Evolutionary conservation across 225 moss, liverwort and hornwort genomes (phyloP).

Genomic region (Anthoceros angustus): DNA sequence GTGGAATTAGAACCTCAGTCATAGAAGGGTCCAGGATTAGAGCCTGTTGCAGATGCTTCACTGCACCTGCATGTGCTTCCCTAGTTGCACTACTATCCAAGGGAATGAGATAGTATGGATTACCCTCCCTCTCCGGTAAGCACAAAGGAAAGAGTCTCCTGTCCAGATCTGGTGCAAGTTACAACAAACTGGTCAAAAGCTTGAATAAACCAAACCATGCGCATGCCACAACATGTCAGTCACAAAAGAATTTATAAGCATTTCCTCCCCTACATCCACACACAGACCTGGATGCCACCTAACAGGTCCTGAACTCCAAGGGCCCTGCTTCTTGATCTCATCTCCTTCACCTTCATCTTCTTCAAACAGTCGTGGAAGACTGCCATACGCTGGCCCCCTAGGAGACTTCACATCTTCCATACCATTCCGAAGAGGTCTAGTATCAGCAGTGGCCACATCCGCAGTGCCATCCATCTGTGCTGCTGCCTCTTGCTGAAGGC

Average conservation of each 20-base stretch:
- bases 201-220: too few species aligned
- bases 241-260: neutral
- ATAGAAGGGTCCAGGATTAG: neutral
- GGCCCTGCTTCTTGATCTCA: constrained; percentile 27
- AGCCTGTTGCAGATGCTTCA: neutral
- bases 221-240: neutral
- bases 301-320: constrained; percentile 41
- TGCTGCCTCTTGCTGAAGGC: neutral
- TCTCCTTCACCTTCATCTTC: constrained; percentile 55
- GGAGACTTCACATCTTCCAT: constrained; percentile 16
- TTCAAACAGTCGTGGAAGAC: constrained; percentile 47
- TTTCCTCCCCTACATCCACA: neutral
- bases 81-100: neutral
- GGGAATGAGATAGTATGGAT: neutral
- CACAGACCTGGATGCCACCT: constrained; percentile 46
- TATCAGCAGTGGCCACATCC: neutral
- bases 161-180: neutral
- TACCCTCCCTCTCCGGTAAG: neutral
- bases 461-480: neutral
- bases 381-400: constrained; percentile 17
- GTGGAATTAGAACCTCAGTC: neutral
- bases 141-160: neutral
- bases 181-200: too few species aligned
- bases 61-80: neutral
- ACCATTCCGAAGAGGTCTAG: constrained; percentile 38